Base-by-base conservation (phyloP, 768 basidiomycete species). In the Tricholoma flavovirens region DNA sequence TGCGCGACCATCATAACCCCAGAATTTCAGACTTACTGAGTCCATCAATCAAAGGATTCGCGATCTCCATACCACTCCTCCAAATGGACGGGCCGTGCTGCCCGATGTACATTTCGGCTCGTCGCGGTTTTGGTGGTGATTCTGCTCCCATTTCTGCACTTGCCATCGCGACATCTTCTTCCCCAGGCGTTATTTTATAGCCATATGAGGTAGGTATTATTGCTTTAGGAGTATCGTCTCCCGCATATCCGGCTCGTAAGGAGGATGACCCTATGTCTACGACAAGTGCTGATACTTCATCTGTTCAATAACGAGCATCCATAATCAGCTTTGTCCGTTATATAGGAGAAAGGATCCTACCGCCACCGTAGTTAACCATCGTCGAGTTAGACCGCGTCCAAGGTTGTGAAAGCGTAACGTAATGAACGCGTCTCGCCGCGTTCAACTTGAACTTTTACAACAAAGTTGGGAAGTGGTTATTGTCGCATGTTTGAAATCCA, bases 281-380 rank as follows among this genome's bases (percentile, higher is more conserved):
- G 21, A 98, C 97, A 52, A 98, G 76, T 29, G 96, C 97, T 33
- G 93, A 89, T n/a, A 98, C 93, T 75, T 98, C 95, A 68, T 98
- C 95, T 97, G 58, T 65, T 17, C 58, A 55, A 9, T 35, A 58
- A 32, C 55, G 56, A 49, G 2, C 58, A n/a, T n/a, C n/a, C n/a
- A n/a, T 9, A 46, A 9, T 36, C 33, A 53, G 38, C 54, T 48
- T 24, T 14, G 7, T 40, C n/a, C 33, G 14, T 36, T 11, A 22
- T 49, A 3, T 49, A 43, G 45, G 15, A 52, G 51, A 53, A 49
- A 29, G 6, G 29, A 24, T 61, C 86, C 38, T 69, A 88, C 90
- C 91, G 76, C 91, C 91, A 29, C 91, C 91, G 68, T 91, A 91
- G 66, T 88, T 87, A 5, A 91, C 89, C 89, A 91, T 91, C 11